Evolutionary conservation across 2,329 filamentous ascomycete genomes (phyloP), one percentile per base, ranked within the genome.

Genomic region (Coniochaeta sp.): DNA sequence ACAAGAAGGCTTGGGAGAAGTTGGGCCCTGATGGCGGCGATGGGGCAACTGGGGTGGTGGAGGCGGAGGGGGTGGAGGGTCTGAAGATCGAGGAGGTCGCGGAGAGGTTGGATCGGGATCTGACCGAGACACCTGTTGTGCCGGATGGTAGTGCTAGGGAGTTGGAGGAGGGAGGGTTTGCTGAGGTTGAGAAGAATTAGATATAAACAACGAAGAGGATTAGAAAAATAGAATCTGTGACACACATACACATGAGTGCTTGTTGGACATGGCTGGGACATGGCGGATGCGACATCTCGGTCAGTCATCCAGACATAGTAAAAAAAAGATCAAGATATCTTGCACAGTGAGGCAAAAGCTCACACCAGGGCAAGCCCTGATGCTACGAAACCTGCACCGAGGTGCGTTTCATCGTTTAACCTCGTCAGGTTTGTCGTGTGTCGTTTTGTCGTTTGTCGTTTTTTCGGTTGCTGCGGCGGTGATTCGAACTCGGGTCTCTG

Each of bases 1-100:
- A 93, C 70, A 80, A 83, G 40, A 80, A 85, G 14, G 81, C 83
- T 1, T 96, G 88, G 79, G 83, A 57, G 22, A 65, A 81, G 60
- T 76, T 89, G 31, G 70, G 64, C n/a, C 61, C 61, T 8, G 63
- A 62, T 1, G 63, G 56, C 8, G 63, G 56, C 8, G 64, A 56
- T 26, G 69, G 71, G 26, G 67, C 68, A 5, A 75, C 77, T 22
- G 74, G 73, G 8, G 79, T 82, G 61, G 76, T n/a, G n/a, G 77
- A 26, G 73, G 77, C n/a, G n/a, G n/a, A n/a, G 47, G 78, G 14
- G 36, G 38, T 44, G 9, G 38, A 44, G 24, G 34, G 19, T 19
- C 31, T 76, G 1, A 74, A 67, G n/a, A 67, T 62, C 6, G 70
- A 64, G 12, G 69, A 65, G 8, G 63, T 62, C 2, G 64, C 64